These are phyloP conservation scores for Globisporangium barbulae DNA, from an alignment of 352 stramenopile species.

Conservation along the genomic window DNA sequence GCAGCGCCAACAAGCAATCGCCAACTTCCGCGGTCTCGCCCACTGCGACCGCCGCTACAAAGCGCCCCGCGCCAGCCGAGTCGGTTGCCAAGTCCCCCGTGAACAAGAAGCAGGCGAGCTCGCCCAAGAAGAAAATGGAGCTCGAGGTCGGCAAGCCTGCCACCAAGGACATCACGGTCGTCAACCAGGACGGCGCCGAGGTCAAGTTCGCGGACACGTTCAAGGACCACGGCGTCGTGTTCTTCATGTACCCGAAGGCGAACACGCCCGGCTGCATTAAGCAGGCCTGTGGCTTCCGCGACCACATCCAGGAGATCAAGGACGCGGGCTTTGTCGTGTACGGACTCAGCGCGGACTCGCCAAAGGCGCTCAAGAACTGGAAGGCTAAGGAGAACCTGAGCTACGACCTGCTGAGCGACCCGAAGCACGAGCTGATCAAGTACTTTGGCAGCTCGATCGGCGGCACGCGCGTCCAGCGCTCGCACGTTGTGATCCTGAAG, in stretches of 20 bases:
- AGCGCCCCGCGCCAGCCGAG: conserved; percentile 30
- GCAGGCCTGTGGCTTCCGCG: conserved; percentile 84
- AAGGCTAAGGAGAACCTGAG: conserved; percentile 74
- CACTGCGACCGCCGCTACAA: conserved; percentile 28
- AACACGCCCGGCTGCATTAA: conserved; percentile 88
- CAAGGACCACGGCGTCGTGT: conserved; percentile 75
- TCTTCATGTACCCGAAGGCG: conserved; percentile 89
- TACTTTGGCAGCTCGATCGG: conserved; percentile 85
- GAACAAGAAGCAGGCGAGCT: conserved; percentile 43
- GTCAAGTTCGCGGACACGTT: conserved; percentile 66
- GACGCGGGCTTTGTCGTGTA: conserved; percentile 79
- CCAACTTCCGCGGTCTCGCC: conserved; percentile 11
- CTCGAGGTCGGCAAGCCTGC: conserved; percentile 46
- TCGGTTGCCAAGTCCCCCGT: conserved; percentile 25
- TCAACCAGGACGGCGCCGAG: conserved; percentile 64
- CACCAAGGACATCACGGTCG: conserved; percentile 60
- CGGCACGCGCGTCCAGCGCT: conserved; percentile 78
- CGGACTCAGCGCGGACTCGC: conserved; percentile 71
- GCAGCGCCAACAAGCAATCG: conserved; percentile 29
- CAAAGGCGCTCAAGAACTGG: conserved; percentile 73
- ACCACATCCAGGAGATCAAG: conserved; percentile 81
- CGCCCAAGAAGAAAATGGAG: conserved; percentile 19
- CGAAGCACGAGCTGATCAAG: conserved; percentile 77
- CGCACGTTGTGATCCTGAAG: conserved; percentile 81
- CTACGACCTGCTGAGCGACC: conserved; percentile 83